These are phyloP conservation scores for Neolentinus lepideus DNA, from an alignment of 1,284 basidiomycete genomes.

Conservation along the genomic window DNA sequence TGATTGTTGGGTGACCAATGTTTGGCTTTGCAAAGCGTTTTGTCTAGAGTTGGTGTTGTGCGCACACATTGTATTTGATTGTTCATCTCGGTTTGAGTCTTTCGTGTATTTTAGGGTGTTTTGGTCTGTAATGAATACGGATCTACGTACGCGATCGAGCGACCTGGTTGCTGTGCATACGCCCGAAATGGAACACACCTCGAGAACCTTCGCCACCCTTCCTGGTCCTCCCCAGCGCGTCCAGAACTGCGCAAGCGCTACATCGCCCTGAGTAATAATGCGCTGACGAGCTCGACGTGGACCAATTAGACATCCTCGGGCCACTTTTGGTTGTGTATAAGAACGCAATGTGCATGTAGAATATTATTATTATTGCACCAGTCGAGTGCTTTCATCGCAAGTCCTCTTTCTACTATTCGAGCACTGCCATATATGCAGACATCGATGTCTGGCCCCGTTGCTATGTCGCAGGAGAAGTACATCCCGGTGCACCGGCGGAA, in stretches of 20 bases:
- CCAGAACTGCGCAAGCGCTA: neutral
- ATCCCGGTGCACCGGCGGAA: neutral
- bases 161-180: neutral
- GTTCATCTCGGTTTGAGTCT: neutral
- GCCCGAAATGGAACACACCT: neutral
- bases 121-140: neutral
- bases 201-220: neutral
- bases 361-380: neutral
- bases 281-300: neutral
- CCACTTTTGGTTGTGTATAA: neutral
- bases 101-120: neutral
- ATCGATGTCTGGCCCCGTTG: neutral
- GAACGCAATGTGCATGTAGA: neutral
- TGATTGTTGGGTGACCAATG: conserved; percentile 12
- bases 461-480: neutral
- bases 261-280: neutral
- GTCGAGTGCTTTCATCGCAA: neutral
- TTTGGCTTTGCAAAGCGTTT: neutral
- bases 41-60: neutral
- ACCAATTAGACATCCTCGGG: neutral
- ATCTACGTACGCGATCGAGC: neutral
- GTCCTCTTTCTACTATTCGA: neutral
- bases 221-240: neutral
- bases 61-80: neutral
- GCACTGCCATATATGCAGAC: neutral